Evolutionary conservation across 1,284 basidiomycete genomes (phyloP), one percentile per base, ranked within the genome.

Genomic region (Mycena sp.): DNA sequence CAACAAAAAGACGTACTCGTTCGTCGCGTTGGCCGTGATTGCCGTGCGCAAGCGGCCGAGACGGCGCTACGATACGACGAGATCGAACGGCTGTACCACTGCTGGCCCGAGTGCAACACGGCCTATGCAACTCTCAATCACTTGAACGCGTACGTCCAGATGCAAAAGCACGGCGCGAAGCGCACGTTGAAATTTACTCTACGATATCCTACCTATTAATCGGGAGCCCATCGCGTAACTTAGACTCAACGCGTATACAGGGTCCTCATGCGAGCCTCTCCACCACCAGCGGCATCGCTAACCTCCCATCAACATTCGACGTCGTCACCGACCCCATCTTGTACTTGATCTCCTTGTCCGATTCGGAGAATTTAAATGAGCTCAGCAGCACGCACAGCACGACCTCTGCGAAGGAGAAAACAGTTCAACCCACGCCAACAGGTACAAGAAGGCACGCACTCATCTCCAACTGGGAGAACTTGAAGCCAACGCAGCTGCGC

Each of bases 61-160:
- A 19, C 82, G 94, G 68, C 83, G 92, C 57, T 94, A 93, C n/a
- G n/a, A n/a, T n/a, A n/a, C 77, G 94, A 95, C 74, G 94, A 95
- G 83, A 96, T 96, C 65, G 95, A 96, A 78, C 86, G 95, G n/a
- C 80, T 96, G 46, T 96, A 96, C 76, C 85, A 87, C 62, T 96
- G 94, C 81, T 96, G 89, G 85, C 88, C 88, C 1, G 90, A 92
- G 48, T 96, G 94, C 77, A 83, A 86, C 41, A 96, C 96, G 78
- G 84, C 91, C 48, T 95, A 95, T 72, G 93, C 93, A 21, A 95
- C 93, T 5, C 83, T 96, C 44, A 96, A 96, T 76, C 94, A 96
- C 76, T 83, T 96, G 66, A 96, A 96, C 73, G 94, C 94, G 19
- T 95, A 96, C 76, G 93, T 96, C 67, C 91, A 88, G 23, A 95